Evolutionary conservation across 1,284 basidiomycete genomes (phyloP), one percentile per base, ranked within the genome.

Genomic region (Ustilago hordei): DNA sequence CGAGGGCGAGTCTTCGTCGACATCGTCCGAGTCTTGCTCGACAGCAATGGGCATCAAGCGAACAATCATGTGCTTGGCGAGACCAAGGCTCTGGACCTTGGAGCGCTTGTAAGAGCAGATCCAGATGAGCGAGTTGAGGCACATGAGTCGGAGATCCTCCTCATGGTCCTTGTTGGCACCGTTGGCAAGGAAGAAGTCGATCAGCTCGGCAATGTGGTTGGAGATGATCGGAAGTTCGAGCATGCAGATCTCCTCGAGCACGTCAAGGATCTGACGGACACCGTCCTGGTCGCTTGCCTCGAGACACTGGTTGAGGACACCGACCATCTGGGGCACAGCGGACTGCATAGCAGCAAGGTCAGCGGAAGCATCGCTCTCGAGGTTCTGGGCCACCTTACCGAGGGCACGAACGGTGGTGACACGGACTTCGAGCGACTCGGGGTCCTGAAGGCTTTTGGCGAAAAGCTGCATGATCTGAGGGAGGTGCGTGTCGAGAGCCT

Each of bases 91-190:
- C 87, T 98, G 95, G 47, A 99, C 91, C 88, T 96, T 97, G 72
- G 92, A 92, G 88, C 97, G 98, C 91, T 98, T 99, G 84, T 84
- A 85, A 93, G 93, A 69, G 97, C 92, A 55, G 93, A 95, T 81
- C 96, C 96, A 99, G 84, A 95, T 93, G 38, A 99, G 90, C 23
- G 94, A 93, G 85, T 98, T 99, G 67, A 99, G 90, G 32, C 93
- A 92, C 86, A 97, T 93, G 74, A 95, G 91, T 72, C 97, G 93
- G 70, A 98, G 90, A 57, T 93, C 93, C 70, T 89, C 88, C 56
- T 95, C 93, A 83, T 92, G 91, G 28, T 89, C 88, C 75, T 90
- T 90, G 89, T 97, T 96, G 56, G 90, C 91, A 72, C 95, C 95
- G 66, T 92, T 93, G 66, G 89, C 89, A 56, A 99, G 90, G 83